Evolutionary conservation across 495 filamentous ascomycete species (phyloP), one percentile per base, ranked within the genome.

Genomic region (Penicillium riverlandense): DNA sequence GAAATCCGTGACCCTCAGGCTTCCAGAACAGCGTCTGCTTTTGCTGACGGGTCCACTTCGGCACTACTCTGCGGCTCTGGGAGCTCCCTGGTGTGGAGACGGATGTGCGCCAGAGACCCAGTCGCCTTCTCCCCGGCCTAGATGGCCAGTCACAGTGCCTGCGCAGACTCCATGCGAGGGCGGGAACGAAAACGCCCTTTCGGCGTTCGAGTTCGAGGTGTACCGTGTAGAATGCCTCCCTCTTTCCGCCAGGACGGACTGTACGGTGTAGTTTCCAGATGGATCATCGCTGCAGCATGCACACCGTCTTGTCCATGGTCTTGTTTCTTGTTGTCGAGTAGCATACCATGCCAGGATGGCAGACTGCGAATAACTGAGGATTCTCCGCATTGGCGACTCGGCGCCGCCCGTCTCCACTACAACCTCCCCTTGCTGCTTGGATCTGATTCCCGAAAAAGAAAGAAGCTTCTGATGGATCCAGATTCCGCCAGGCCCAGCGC

Each of bases 401-500:
- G 47, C 50, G 43, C 38, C 44, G 32, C n/a, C 47, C 44, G 47
- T 41, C 52, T 43, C 47, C 53, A 53, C 52, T 14, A 27, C 11
- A 11, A 16, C 11, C 6, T 8, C 40, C 37, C 48, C 48, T 57
- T 49, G 47, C 52, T 58, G 22, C 22, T 22, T 22, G 52, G 51
- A 52, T 50, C 56, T 44, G 41, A 40, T 45, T 50, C 50, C 53
- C 60, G 50, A 56, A 51, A 47, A 45, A 53, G 44, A 47, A 50
- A 59, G 51, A 62, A 66, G 58, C 56, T 59, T 59, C 53, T 59
- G 55, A 59, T 53, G 55, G 49, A 58, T 60, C 55, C 49, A 55
- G 51, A 55, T 49, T 53, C 45, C 22, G 22, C 22, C 22, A 22
- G 22, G 2, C 54, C 51, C 38, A 38, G 43, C 37, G 45, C 31